These are phyloP conservation scores for Raphanus raphanistrum DNA, from an alignment of 345 rosid species.

Conservation along the genomic window DNA sequence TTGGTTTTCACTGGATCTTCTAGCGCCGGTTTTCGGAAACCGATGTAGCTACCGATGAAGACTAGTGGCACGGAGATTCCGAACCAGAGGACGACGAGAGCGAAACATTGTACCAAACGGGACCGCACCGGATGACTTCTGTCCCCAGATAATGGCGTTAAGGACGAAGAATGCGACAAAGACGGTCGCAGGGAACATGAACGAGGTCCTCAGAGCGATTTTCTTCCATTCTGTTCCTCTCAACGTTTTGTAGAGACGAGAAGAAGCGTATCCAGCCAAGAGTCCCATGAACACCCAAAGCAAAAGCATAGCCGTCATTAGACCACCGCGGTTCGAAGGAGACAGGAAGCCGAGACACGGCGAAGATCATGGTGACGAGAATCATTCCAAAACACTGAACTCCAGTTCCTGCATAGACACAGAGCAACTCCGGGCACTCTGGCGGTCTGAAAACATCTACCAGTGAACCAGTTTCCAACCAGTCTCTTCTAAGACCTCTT, in stretches of 20 bases:
- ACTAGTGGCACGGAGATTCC: constrained; percentile 91
- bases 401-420: constrained; percentile 87
- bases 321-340: constrained; percentile 88
- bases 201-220: constrained; percentile 69
- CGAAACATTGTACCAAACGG: constrained; percentile 96
- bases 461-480: constrained; percentile 98
- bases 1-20: constrained; percentile 88
- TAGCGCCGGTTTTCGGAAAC: constrained; percentile 67
- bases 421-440: constrained; percentile 63
- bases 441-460: constrained; percentile 93
- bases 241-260: constrained; percentile 80
- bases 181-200: constrained; percentile 67
- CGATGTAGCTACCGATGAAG: constrained; percentile 71
- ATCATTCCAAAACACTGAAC: constrained; percentile 90
- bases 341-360: constrained; percentile 90
- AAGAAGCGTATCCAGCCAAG: constrained; percentile 71
- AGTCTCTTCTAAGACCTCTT: constrained; percentile 89
- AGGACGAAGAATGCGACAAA: constrained; percentile 72
- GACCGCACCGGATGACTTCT: constrained; percentile 90
- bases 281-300: constrained; percentile 97
- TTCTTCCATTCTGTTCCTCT: constrained; percentile 90
- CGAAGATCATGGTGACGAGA: constrained; percentile 87
- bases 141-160: constrained; percentile 90
- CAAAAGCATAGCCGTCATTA: constrained; percentile 88
- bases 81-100: constrained; percentile 79